phyloP scores from a whole-genome alignment of 1,139 yeast species.

The Diutina siamensis region DNA sequence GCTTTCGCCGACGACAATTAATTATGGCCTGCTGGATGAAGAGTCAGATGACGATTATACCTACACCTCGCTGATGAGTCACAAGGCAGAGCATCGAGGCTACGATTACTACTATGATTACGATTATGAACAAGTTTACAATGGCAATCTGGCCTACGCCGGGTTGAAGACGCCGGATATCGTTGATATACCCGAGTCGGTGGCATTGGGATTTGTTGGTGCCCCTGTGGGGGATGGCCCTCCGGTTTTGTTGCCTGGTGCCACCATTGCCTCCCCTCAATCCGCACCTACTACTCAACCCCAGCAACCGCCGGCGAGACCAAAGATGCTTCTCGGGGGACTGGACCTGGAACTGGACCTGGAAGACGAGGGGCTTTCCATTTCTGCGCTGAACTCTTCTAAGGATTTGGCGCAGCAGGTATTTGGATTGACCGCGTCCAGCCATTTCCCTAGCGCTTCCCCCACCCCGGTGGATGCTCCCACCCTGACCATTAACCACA shows the following conservation, averaged over 20 bases:
- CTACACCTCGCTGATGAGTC: slow-evolving; percentile 54
- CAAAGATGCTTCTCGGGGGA: background rate
- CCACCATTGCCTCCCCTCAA: background rate
- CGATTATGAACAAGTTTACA: slow-evolving; percentile 75
- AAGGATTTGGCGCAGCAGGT: slow-evolving; percentile 38
- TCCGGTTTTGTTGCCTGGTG: background rate
- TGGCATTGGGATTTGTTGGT: slow-evolving; percentile 19
- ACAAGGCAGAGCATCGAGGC: slow-evolving; percentile 69
- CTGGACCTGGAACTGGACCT: slow-evolving; percentile 12
- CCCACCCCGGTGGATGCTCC: slow-evolving; percentile 19
- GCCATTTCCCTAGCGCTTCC: slow-evolving; percentile 14
- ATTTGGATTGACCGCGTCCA: slow-evolving; percentile 14
- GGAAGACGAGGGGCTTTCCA: slow-evolving; percentile 28
- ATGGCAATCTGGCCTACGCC: slow-evolving; percentile 41
- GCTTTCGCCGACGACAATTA: slow-evolving; percentile 72
- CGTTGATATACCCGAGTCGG: slow-evolving; percentile 35
- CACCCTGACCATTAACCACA: slow-evolving; percentile 22
- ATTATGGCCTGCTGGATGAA: slow-evolving; percentile 68
- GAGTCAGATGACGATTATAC: slow-evolving; percentile 46
- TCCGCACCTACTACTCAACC: background rate
- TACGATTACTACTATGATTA: slow-evolving; percentile 81
- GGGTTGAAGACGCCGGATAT: slow-evolving; percentile 29
- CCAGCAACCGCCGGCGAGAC: background rate
- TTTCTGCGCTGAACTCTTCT: slow-evolving; percentile 29
- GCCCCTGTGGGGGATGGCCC: background rate